phyloP scores from a whole-genome alignment of 208 protist species.

The Acanthamoeba sp. region DNA sequence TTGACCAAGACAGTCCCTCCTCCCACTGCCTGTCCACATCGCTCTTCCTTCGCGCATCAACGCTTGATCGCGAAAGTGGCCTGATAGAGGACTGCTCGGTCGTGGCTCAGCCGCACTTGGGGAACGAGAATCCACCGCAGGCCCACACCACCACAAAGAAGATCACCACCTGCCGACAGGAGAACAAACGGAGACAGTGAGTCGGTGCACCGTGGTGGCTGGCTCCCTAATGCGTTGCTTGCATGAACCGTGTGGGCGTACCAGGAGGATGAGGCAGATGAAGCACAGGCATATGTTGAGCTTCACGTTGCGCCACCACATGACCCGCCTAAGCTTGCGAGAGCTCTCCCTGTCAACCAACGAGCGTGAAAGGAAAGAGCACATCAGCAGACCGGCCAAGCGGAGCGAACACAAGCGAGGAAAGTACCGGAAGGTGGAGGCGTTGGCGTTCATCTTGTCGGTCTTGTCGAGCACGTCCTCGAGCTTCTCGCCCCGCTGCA shows the following conservation, averaged over 20 bases:
- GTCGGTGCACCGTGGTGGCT: neutral
- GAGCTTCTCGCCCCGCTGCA: slow-evolving; percentile 44
- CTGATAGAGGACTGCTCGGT: neutral
- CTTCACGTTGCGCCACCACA: slow-evolving; percentile 69
- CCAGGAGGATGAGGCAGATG: slow-evolving; percentile 12
- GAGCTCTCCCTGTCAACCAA: slow-evolving; percentile 14
- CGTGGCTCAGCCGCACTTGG: slow-evolving; percentile 8
- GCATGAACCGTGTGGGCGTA: neutral
- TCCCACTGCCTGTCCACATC: neutral
- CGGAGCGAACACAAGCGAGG: too few relatives aligned
- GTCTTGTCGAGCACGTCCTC: slow-evolving; percentile 58
- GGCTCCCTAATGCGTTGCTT: too few relatives aligned
- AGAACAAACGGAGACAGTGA: neutral
- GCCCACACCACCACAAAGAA: slow-evolving; percentile 70
- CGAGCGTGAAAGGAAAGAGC: too few relatives aligned
- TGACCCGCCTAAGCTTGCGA: neutral
- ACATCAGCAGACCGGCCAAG: too few relatives aligned
- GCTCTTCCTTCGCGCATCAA: neutral
- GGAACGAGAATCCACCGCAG: slow-evolving; percentile 48
- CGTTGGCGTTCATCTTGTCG: slow-evolving; percentile 44
- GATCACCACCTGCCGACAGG: neutral
- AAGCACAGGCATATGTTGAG: slow-evolving; percentile 61
- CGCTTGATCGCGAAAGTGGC: neutral
- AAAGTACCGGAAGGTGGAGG: slow-evolving; percentile 4
- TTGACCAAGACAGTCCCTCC: neutral